Percentiles rank a stretch among this genome's conserved stretches.
Evolutionary conservation across 2,329 filamentous ascomycete genomes (phyloP).

Genomic region (Aspergillus neoniger): DNA sequence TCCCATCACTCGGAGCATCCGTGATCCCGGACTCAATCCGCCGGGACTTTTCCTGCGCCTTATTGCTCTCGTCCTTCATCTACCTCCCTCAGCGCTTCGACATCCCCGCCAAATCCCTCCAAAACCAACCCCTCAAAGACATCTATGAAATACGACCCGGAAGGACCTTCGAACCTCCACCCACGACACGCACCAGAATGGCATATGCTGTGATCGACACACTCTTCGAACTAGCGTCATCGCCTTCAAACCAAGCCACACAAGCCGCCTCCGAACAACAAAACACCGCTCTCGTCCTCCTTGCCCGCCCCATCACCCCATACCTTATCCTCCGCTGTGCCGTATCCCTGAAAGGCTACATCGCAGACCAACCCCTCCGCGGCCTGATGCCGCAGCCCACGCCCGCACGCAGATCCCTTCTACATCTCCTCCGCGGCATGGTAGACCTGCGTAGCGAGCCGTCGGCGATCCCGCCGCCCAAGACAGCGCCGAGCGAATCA

Average conservation of each 20-base stretch:
- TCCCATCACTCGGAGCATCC: constrained; percentile 68
- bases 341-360: constrained; percentile 77
- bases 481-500: constrained; percentile 33
- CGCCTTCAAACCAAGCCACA: constrained; percentile 38
- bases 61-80: constrained; percentile 82
- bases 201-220: constrained; percentile 79
- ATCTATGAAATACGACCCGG: constrained; percentile 69
- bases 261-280: constrained; percentile 19
- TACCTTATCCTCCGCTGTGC: constrained; percentile 81
- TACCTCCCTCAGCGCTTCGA: constrained; percentile 68
- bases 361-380: constrained; percentile 86
- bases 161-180: constrained; percentile 67
- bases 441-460: constrained; percentile 69
- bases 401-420: constrained; percentile 74
- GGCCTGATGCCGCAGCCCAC: constrained; percentile 87
- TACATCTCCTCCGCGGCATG: constrained; percentile 69
- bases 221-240: constrained; percentile 68
- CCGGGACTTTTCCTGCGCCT: constrained; percentile 68
- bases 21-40: constrained; percentile 68
- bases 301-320: constrained; percentile 75
- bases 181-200: constrained; percentile 69
- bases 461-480: constrained; percentile 62
- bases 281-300: constrained; percentile 53
- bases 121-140: constrained; percentile 57
- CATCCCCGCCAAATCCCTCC: constrained; percentile 50